Evolutionary conservation across 257 asterid genomes (phyloP).

Genomic region (Paraleonurus japonicus): DNA sequence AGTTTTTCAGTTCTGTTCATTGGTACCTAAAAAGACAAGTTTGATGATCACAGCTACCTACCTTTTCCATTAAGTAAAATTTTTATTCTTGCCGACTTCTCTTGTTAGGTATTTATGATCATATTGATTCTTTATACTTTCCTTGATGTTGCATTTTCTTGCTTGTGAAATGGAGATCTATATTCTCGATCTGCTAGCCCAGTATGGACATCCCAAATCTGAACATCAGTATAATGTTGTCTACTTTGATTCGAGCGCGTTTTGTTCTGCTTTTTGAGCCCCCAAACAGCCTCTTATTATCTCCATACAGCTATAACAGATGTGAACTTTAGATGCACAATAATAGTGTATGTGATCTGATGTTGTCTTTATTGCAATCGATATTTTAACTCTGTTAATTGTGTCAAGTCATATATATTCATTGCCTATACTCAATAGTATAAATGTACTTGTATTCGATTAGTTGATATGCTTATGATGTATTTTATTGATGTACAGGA

Average conservation of each 20-base stretch:
- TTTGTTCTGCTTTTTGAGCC: not conserved
- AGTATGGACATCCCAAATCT: not conserved
- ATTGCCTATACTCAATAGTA: too few species aligned
- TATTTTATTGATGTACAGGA: conserved; percentile 42
- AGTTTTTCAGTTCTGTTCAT: not conserved
- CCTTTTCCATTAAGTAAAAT: not conserved
- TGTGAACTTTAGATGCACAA: not conserved
- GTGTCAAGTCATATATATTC: too few species aligned
- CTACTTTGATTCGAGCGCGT: not conserved
- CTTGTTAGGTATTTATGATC: not conserved
- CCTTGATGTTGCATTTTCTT: not conserved
- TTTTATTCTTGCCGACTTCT: not conserved
- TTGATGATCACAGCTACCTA: not conserved
- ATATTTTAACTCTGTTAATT: not conserved
- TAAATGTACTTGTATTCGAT: not conserved
- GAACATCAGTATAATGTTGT: not conserved
- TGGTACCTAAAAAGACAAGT: not conserved
- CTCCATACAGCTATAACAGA: not conserved
- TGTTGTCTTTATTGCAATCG: not conserved
- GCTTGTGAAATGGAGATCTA: not conserved
- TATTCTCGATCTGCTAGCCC: not conserved
- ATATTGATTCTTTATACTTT: not conserved
- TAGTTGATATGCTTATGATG: not conserved
- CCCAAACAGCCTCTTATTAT: not conserved
- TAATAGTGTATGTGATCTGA: not conserved